Evolutionary conservation across 495 filamentous ascomycete species (phyloP), one percentile per base, ranked within the genome.

Genomic region (Penicillium parvum): DNA sequence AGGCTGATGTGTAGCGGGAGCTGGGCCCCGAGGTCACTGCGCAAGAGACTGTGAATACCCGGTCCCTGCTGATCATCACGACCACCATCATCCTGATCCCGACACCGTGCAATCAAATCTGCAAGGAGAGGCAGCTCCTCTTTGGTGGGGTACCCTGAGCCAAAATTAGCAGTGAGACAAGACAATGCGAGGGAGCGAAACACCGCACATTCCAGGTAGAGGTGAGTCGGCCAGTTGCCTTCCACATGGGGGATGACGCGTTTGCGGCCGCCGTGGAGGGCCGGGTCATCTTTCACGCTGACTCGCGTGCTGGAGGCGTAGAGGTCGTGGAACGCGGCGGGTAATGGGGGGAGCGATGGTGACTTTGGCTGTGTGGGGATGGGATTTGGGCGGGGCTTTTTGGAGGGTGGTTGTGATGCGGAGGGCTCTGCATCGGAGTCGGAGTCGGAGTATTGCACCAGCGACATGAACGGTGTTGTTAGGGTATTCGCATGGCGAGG

Each of bases 141-240:
- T 37, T 74, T 63, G 0, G 73, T 66, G 16, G 90, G 86, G 65
- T 81, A 76, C 88, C 85, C 86, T 90, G 72, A 46, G 8, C 15
- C 16, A 19, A 21, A 39, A 40, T 29, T 18, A 47, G 21, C 17
- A 41, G 17, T 10, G 8, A 34, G 14, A 28, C 14, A 16, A 22
- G 16, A 32, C 6, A 41, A 17, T 5, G 38, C 40, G 14, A 49
- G 36, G 14, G 39, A n/a, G n/a, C n/a, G n/a, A n/a, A n/a, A n/a
- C 41, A n/a, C 68, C 81, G 60, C 74, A 91, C 91, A 98, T 72
- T 97, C 91, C 41, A 97, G 71, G 62, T 94, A 98, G 15, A 96
- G 53, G 63, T 96, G 90, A 12, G 82, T 89, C 2, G 92, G 86
- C 92, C 92, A 98, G 66, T 86, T 86, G 16, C 92, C 92, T 37